Percentiles rank a stretch among this genome's conserved stretches.
Evolutionary conservation across 2,329 filamentous ascomycete species (phyloP).

Genomic region (Hypoxylon sp.): DNA sequence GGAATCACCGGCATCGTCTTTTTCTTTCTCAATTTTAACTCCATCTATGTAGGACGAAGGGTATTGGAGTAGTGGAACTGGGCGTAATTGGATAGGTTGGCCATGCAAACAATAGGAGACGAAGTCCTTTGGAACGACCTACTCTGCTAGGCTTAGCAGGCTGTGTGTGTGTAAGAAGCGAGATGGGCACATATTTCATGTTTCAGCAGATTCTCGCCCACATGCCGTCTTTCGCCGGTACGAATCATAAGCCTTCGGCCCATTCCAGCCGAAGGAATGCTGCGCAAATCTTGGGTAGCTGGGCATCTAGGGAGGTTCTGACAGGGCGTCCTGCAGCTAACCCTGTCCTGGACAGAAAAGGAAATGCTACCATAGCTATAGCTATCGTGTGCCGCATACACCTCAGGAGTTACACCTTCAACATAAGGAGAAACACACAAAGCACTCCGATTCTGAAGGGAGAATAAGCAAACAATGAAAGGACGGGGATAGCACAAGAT

Average conservation of each 20-base stretch:
- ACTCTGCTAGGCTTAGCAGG: no score
- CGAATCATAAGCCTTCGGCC: conserved; percentile 3
- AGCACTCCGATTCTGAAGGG: no score
- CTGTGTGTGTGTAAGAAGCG: no score
- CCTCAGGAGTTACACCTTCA: no score
- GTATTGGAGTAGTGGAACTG: neutral
- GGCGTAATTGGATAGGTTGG: neutral
- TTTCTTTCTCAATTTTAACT: neutral
- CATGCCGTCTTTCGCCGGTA: neutral
- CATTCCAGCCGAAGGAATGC: conserved; percentile 20
- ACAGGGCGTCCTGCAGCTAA: conserved; percentile 4
- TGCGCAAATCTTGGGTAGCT: conserved; percentile 2
- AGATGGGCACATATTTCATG: no score
- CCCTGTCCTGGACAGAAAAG: neutral
- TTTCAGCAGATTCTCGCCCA: conserved; percentile 1
- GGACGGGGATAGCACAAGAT: no score
- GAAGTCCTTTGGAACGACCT: neutral
- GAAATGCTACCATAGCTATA: neutral
- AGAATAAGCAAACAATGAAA: neutral
- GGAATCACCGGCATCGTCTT: neutral
- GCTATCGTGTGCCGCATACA: no score
- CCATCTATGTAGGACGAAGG: neutral
- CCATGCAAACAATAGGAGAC: neutral
- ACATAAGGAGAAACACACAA: neutral
- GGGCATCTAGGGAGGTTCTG: no score